These are phyloP conservation scores for Salix brachista DNA, from an alignment of 345 rosid genomes.

Conservation along the genomic window DNA sequence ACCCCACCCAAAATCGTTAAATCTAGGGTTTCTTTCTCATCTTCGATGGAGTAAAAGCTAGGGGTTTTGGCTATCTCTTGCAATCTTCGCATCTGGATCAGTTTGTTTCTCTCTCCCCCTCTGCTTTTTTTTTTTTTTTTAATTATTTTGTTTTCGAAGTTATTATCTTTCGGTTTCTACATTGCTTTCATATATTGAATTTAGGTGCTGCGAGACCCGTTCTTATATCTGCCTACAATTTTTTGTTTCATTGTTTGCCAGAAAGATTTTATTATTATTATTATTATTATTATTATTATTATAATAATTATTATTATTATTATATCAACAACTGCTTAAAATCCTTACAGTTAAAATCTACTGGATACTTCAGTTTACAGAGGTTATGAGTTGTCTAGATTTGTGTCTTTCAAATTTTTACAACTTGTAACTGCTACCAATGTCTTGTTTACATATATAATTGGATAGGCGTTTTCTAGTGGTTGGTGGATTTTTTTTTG, in stretches of 20 bases:
- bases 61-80: neutral
- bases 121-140: neutral
- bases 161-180: neutral
- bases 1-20: neutral
- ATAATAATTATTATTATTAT: no score
- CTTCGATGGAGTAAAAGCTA: neutral
- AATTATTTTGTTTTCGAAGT: no score
- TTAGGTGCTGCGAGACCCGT: neutral
- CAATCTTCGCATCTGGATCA: neutral
- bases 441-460: neutral
- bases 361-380: neutral
- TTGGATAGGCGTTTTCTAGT: neutral
- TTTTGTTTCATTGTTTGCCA: neutral
- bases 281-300: no score
- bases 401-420: neutral
- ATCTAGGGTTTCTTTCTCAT: slow-evolving; percentile 1
- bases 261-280: neutral
- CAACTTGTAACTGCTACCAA: neutral
- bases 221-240: neutral
- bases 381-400: neutral
- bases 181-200: neutral
- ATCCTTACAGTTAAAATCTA: neutral
- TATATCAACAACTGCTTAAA: neutral
- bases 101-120: neutral
- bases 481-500: neutral